Evolutionary conservation across 352 stramenopile genomes (phyloP).

Genomic region (Pythium chondricola): DNA sequence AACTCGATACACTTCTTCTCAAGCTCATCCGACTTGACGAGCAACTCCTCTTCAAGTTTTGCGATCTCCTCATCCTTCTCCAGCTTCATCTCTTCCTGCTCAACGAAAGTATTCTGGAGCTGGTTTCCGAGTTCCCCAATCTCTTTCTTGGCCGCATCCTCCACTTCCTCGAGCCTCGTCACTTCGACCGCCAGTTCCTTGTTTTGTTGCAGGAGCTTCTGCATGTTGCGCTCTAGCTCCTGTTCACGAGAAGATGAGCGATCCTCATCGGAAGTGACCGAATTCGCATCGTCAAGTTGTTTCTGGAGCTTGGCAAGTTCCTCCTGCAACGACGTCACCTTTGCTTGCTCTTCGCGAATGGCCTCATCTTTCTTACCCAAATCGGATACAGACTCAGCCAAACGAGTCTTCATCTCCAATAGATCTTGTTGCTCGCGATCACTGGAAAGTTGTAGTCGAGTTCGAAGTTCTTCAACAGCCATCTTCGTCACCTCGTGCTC

Average conservation of each 20-base stretch:
- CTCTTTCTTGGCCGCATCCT: slow-evolving; percentile 8
- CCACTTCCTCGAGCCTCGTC: slow-evolving; percentile 3
- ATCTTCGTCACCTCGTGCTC: slow-evolving; percentile 38
- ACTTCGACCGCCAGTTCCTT: slow-evolving; percentile 10
- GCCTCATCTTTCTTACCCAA: background rate
- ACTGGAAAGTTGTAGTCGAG: slow-evolving; percentile 16
- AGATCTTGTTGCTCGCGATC: slow-evolving; percentile 19
- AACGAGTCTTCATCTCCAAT: slow-evolving; percentile 23
- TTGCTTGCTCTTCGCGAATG: too few relatives aligned
- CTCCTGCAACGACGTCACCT: too few relatives aligned
- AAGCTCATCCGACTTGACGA: slow-evolving; percentile 11
- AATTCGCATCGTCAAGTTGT: too few relatives aligned
- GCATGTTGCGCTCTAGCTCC: slow-evolving; percentile 7
- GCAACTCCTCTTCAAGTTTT: slow-evolving; percentile 23
- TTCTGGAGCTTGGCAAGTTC: too few relatives aligned
- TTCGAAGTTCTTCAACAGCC: slow-evolving; percentile 32
- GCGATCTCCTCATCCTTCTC: slow-evolving; percentile 23
- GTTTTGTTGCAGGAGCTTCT: slow-evolving; percentile 14
- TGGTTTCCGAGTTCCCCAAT: slow-evolving; percentile 22
- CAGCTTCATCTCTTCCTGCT: slow-evolving; percentile 25
- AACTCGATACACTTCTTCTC: slow-evolving; percentile 8
- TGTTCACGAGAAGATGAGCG: slow-evolving; percentile 1
- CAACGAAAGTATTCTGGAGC: slow-evolving; percentile 23
- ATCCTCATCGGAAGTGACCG: too few relatives aligned
- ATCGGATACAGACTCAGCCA: slow-evolving; percentile 20